A percentile compares a stretch with the other conserved stretches of the same genome.
phyloP scores from a whole-genome alignment of 1,139 yeast genomes.

The Pichia sp. region DNA sequence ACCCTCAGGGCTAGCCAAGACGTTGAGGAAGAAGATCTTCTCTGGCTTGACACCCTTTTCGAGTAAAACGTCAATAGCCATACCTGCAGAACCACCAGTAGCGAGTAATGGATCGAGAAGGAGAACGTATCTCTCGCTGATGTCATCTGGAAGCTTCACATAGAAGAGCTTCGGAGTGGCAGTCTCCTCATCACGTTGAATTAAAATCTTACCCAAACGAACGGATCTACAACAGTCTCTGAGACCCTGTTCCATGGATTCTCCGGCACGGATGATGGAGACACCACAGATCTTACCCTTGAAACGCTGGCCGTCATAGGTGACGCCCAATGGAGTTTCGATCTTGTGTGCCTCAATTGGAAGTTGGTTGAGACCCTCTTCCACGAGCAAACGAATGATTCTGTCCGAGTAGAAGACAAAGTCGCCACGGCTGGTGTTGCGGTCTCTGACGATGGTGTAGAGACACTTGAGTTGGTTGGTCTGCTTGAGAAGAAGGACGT shows the following conservation, averaged over 20 bases:
- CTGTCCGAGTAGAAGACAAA: constrained; percentile 93
- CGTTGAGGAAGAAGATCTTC: constrained; percentile 79
- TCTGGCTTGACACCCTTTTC: constrained; percentile 83
- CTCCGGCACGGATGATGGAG: constrained; percentile 96
- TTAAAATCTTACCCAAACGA: constrained; percentile 89
- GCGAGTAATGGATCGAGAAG: constrained; percentile 96
- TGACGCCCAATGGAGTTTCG: constrained; percentile 69
- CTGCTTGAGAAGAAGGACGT: constrained; percentile 71
- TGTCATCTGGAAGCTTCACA: constrained; percentile 90
- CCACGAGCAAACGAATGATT: constrained; percentile 85
- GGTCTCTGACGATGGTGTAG: constrained; percentile 84
- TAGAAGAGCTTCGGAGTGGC: constrained; percentile 73
- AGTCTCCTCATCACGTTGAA: constrained; percentile 96
- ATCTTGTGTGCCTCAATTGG: constrained; percentile 70
- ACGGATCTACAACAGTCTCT: constrained; percentile 96
- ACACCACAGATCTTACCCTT: constrained; percentile 96
- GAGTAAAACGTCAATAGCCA: constrained; percentile 90
- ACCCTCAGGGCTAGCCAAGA: constrained; percentile 94
- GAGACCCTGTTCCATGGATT: constrained; percentile 96
- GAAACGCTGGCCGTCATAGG: constrained; percentile 73
- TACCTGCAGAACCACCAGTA: constrained; percentile 95
- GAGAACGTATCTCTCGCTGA: constrained; percentile 79
- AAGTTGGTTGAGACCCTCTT: constrained; percentile 86
- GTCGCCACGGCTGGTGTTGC: constrained; percentile 73
- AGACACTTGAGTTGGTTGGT: constrained; percentile 85